Evolutionary conservation across 192 early-diverging fungal species (phyloP).

Genomic region (Paraglomus brasilianum): DNA sequence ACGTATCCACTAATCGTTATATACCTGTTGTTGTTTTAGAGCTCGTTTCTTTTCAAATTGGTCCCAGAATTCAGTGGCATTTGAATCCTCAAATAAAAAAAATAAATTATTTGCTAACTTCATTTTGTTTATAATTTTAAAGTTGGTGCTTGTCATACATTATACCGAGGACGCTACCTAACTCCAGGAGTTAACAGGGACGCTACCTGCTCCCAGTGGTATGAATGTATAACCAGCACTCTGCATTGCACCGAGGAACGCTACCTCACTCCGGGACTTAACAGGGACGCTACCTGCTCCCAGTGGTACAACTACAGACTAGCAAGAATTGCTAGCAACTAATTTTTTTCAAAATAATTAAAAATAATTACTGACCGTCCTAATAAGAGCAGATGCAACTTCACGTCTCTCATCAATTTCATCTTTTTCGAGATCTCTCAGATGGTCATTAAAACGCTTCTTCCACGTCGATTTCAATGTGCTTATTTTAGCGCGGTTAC

Average conservation of each 20-base stretch:
- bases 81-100: conserved; percentile 19
- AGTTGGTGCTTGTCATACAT: conserved; percentile 18
- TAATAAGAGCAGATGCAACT: conserved; percentile 17
- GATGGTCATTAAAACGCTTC: conserved; percentile 20
- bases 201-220: conserved; percentile 11
- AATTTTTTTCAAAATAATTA: background rate
- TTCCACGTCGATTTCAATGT: conserved; percentile 8
- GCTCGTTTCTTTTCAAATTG: conserved; percentile 19
- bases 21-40: conserved; percentile 8
- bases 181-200: conserved; percentile 25
- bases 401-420: conserved; percentile 1
- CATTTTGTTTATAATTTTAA: background rate
- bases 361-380: background rate
- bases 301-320: conserved; percentile 27
- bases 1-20: conserved; percentile 12
- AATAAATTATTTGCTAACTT: conserved; percentile 4
- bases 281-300: conserved; percentile 31
- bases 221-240: background rate
- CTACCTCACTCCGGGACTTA: conserved; percentile 7
- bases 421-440: conserved; percentile 22
- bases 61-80: conserved; percentile 17
- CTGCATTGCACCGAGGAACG: background rate
- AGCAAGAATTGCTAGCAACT: conserved; percentile 14
- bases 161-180: conserved; percentile 22
- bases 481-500: background rate